These are phyloP conservation scores for Nannochloropsis salina DNA, from an alignment of 108 stramenopile species.

Conservation along the genomic window DNA sequence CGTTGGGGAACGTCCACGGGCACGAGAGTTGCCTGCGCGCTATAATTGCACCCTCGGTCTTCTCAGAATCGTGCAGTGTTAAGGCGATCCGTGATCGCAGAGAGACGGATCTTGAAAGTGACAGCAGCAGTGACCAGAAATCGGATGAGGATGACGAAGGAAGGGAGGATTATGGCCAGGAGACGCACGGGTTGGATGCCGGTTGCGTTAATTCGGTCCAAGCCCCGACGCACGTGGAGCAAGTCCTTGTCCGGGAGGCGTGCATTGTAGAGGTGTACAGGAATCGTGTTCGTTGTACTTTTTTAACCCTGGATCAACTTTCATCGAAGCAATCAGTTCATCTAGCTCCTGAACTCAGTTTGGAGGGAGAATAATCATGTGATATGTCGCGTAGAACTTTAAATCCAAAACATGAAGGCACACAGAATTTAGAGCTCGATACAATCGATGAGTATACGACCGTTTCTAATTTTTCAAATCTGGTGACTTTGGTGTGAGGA, in stretches of 20 bases:
- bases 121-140: neutral
- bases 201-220: too few species aligned
- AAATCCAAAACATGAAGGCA: too few species aligned
- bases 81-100: neutral
- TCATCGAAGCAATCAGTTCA: neutral
- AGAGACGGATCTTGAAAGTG: neutral
- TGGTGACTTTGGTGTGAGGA: too few species aligned
- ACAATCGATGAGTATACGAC: too few species aligned
- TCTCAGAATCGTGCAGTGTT: neutral
- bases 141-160: neutral
- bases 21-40: neutral
- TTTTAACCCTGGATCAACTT: neutral
- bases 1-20: neutral
- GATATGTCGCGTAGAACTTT: too few species aligned
- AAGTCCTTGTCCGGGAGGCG: neutral
- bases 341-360: neutral
- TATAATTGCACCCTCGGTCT: neutral
- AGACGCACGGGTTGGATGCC: neutral
- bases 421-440: too few species aligned
- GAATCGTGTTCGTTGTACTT: neutral
- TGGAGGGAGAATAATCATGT: neutral
- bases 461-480: too few species aligned
- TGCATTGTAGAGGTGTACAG: conserved; percentile 20
- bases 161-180: neutral
- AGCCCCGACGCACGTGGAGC: neutral